A percentile compares a stretch with the other conserved stretches of the same genome.
phyloP scores from a whole-genome alignment of 1,139 yeast genomes.

The Entelexis paramagnoliae region DNA sequence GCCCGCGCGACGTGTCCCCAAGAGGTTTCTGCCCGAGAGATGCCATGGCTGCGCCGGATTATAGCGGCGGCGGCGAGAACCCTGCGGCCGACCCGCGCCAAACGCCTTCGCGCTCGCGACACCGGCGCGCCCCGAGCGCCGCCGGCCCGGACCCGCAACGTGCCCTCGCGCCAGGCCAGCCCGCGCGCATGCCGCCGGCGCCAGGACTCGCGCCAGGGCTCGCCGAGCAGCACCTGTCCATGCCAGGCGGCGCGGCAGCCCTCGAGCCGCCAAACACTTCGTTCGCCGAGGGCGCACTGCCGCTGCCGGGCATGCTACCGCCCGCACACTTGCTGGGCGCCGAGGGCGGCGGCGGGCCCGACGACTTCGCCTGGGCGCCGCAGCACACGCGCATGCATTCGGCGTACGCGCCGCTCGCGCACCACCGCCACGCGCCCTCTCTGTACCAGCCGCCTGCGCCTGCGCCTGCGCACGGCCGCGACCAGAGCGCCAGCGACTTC shows the following conservation, averaged over 20 bases:
- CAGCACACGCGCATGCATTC: conserved; percentile 1
- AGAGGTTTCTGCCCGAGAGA: not conserved
- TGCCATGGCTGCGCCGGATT: conserved; percentile 6
- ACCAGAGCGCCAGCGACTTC: conserved; percentile 13
- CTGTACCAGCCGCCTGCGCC: conserved; percentile 4
- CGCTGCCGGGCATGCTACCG: not conserved
- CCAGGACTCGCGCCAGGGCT: too few species aligned
- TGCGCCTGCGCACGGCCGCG: conserved; percentile 7
- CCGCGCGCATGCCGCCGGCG: too few species aligned
- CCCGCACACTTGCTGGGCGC: not conserved
- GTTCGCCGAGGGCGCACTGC: not conserved
- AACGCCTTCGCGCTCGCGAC: not conserved
- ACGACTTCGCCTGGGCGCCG: conserved; percentile 3
- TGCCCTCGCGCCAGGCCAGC: not conserved
- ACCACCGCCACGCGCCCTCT: conserved; percentile 5
- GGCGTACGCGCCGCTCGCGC: conserved; percentile 11
- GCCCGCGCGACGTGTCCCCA: not conserved
- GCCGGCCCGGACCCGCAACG: not conserved
- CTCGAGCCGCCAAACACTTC: not conserved
- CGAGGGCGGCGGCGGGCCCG: not conserved
- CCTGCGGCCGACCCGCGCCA: not conserved
- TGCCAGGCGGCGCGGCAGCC: not conserved
- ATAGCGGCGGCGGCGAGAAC: conserved; percentile 3
- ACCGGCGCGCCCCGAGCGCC: not conserved
- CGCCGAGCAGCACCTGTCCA: not conserved